Evolutionary conservation across 257 asterid species (phyloP).

Genomic region (Ligustrum vulgare): DNA sequence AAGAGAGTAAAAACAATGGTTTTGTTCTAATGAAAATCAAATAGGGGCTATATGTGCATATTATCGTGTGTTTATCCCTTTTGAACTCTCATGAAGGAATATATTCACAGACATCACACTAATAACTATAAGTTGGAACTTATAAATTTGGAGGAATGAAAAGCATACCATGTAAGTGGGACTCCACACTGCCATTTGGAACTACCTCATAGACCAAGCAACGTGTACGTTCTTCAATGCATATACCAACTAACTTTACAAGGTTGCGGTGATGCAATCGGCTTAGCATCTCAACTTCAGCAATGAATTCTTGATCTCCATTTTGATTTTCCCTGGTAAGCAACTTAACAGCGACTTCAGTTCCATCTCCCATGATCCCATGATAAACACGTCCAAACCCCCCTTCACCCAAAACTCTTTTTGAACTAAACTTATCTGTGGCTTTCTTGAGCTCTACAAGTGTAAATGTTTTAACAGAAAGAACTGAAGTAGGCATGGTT

Average conservation of each 20-base stretch:
- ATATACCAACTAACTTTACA: constrained; percentile 90
- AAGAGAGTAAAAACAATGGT: no score
- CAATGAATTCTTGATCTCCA: constrained; percentile 91
- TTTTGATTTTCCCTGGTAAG: constrained; percentile 75
- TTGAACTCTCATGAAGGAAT: neutral
- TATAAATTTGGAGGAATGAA: constrained; percentile 16
- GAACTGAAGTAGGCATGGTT: constrained; percentile 52
- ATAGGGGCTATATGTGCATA: no score
- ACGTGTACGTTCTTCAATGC: constrained; percentile 67
- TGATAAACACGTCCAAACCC: constrained; percentile 72
- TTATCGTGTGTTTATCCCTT: neutral
- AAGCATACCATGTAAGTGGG: constrained; percentile 83
- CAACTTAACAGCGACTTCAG: constrained; percentile 80
- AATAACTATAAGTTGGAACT: neutral
- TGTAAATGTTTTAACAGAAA: constrained; percentile 53
- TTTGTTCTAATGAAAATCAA: no score
- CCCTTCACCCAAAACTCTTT: constrained; percentile 61
- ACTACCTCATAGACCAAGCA: constrained; percentile 94
- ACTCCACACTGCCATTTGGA: constrained; percentile 90
- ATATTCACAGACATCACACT: neutral
- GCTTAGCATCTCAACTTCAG: constrained; percentile 99
- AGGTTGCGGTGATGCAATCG: constrained; percentile 97
- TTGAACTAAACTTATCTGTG: constrained; percentile 51
- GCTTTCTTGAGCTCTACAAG: constrained; percentile 57
- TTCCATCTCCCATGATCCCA: constrained; percentile 75